Percentiles rank a stretch among this genome's conserved stretches.
Evolutionary conservation across 2,329 filamentous ascomycete species (phyloP).

Genomic region (Xylaria arbuscula): DNA sequence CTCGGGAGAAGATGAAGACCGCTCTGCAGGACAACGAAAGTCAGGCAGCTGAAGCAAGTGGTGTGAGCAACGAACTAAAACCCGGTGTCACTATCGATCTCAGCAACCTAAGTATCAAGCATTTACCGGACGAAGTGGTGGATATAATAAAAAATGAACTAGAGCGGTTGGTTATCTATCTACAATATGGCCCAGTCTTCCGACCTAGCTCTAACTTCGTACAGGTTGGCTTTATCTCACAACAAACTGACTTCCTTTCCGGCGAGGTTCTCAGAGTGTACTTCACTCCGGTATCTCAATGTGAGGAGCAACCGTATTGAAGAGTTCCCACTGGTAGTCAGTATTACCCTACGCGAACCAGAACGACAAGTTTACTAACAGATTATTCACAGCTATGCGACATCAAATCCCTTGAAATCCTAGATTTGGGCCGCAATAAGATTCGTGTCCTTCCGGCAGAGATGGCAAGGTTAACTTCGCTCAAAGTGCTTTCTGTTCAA

Average conservation of each 20-base stretch:
- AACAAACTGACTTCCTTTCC: constrained; percentile 79
- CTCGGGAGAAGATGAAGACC: constrained; percentile 73
- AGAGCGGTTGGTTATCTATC: constrained; percentile 67
- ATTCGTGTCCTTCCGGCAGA: constrained; percentile 81
- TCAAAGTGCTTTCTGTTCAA: constrained; percentile 89
- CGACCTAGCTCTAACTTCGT: constrained; percentile 19
- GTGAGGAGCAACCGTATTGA: constrained; percentile 79
- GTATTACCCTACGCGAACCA: constrained; percentile 34
- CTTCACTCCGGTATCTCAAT: constrained; percentile 81
- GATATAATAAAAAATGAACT: constrained; percentile 79
- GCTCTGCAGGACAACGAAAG: constrained; percentile 74
- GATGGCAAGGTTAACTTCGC: constrained; percentile 81
- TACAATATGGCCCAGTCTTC: neutral
- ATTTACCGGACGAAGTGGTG: constrained; percentile 77
- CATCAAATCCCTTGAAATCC: constrained; percentile 86
- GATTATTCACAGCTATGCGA: constrained; percentile 76
- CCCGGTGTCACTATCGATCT: constrained; percentile 82
- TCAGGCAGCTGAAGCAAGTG: constrained; percentile 69
- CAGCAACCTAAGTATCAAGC: constrained; percentile 78
- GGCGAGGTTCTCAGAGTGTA: constrained; percentile 77
- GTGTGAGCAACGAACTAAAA: constrained; percentile 70
- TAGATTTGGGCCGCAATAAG: constrained; percentile 91
- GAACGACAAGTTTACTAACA: constrained; percentile 36
- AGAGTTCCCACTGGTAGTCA: constrained; percentile 69
- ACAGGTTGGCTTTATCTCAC: constrained; percentile 82